Evolutionary conservation across 164 flowering plant species (phyloP).

Genomic region (Kalanchoe fedtschenkoi): DNA sequence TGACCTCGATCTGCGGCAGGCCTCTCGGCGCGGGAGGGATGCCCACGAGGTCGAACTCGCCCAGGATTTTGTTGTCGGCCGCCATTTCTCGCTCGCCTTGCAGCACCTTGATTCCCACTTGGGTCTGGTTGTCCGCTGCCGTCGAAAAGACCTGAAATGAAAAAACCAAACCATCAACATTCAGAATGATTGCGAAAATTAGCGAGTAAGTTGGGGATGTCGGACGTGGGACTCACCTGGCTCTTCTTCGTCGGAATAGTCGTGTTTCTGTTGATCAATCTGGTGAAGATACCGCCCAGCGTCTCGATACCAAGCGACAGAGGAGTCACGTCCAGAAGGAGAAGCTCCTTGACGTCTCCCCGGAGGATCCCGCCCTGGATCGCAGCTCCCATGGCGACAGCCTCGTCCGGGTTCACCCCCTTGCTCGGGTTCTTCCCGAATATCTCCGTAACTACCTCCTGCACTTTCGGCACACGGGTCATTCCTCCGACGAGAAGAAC

Average conservation of each 20-base stretch:
- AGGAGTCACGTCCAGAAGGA: conserved; percentile 31
- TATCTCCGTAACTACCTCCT: conserved; percentile 21
- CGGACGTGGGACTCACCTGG: conserved; percentile 11
- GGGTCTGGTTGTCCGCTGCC: conserved; percentile 31
- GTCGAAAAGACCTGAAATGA: conserved; percentile 23
- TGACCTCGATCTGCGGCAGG: conserved; percentile 24
- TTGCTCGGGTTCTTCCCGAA: conserved; percentile 29
- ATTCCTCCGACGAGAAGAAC: conserved; percentile 34
- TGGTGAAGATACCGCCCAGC: conserved; percentile 26
- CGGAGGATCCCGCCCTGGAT: conserved; percentile 28
- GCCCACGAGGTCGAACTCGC: conserved; percentile 26
- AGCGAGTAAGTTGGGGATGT: neutral
- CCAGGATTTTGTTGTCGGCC: conserved; percentile 22
- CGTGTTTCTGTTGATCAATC: conserved; percentile 28
- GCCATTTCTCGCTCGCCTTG: conserved; percentile 32
- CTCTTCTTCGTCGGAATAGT: conserved; percentile 35
- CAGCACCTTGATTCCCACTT: conserved; percentile 21
- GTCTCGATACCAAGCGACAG: conserved; percentile 35
- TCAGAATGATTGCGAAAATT: too few species aligned
- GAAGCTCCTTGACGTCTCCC: conserved; percentile 33
- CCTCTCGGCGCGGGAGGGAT: conserved; percentile 30
- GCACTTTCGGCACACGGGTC: conserved; percentile 32
- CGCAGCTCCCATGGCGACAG: conserved; percentile 38
- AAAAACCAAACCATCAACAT: neutral
- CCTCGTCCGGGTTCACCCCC: conserved; percentile 34